These are phyloP conservation scores for Beauveria medogensis DNA, from an alignment of 2,329 filamentous ascomycete species.

Conservation along the genomic window DNA sequence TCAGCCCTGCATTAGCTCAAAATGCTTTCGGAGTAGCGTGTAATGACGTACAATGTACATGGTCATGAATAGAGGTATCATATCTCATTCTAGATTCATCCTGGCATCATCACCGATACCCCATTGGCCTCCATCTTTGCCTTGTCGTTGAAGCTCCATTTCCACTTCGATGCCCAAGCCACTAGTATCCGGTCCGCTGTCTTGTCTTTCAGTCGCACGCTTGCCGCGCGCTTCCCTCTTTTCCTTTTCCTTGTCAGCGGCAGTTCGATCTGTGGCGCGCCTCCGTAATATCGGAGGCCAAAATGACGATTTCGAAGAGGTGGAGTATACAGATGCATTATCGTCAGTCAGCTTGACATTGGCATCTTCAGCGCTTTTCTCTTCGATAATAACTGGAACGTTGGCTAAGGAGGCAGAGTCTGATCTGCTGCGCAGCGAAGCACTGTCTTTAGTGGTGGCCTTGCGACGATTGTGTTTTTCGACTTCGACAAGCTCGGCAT, in stretches of 20 bases:
- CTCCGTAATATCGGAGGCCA: slow-evolving; percentile 33
- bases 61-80: not conserved
- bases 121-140: slow-evolving; percentile 55
- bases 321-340: slow-evolving; percentile 37
- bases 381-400: slow-evolving; percentile 18
- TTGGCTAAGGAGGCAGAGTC: slow-evolving; percentile 15
- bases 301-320: slow-evolving; percentile 40
- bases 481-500: slow-evolving; percentile 86
- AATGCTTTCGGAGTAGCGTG: not conserved
- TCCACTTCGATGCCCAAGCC: slow-evolving; percentile 37
- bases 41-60: slow-evolving; percentile 1
- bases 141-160: slow-evolving; percentile 44
- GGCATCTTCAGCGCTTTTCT: slow-evolving; percentile 17
- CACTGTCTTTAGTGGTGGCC: slow-evolving; percentile 30
- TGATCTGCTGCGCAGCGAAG: slow-evolving; percentile 18
- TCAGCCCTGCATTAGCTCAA: not conserved
- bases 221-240: slow-evolving; percentile 23
- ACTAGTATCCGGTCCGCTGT: slow-evolving; percentile 35
- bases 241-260: slow-evolving; percentile 10
- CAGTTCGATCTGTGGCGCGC: slow-evolving; percentile 29
- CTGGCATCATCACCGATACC: slow-evolving; percentile 76
- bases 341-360: slow-evolving; percentile 31
- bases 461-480: slow-evolving; percentile 28
- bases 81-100: slow-evolving; percentile 65
- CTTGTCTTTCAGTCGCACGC: slow-evolving; percentile 30